Evolutionary conservation across 192 early-diverging fungal genomes (phyloP).

Genomic region (Umbelopsis vinacea): DNA sequence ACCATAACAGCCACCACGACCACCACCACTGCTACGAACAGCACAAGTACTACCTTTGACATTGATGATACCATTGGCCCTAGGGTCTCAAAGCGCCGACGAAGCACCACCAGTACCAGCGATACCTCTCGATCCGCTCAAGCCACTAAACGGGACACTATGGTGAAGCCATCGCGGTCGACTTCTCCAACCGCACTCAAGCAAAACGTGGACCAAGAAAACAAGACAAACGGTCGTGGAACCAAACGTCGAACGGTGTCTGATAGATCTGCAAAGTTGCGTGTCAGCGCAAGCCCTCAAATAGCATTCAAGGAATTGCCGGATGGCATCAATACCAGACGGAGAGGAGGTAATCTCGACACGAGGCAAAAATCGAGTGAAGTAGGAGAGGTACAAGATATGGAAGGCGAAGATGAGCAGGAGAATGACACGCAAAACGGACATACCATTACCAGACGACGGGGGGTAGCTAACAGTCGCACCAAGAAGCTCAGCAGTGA

Average conservation of each 20-base stretch:
- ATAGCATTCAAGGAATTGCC: slow-evolving; percentile 16
- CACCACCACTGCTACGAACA: background rate
- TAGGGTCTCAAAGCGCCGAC: slow-evolving; percentile 1
- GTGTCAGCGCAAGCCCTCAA: slow-evolving; percentile 6
- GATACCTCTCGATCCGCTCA: slow-evolving; percentile 3
- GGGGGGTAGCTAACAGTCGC: background rate
- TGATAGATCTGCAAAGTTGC: background rate
- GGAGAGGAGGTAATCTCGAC: slow-evolving; percentile 1
- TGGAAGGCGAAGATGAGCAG: background rate
- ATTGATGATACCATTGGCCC: background rate
- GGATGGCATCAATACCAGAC: slow-evolving; percentile 8
- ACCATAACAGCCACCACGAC: background rate
- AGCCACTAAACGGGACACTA: background rate
- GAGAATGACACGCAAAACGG: slow-evolving; percentile 8
- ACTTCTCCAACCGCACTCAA: slow-evolving; percentile 9
- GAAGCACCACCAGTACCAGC: slow-evolving; percentile 16
- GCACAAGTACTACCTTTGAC: background rate
- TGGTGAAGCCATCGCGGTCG: slow-evolving; percentile 5
- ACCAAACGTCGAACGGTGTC: slow-evolving; percentile 2
- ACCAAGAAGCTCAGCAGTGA: background rate
- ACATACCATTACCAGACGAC: background rate
- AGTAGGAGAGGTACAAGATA: background rate
- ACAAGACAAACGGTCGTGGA: background rate
- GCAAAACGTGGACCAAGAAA: slow-evolving; percentile 1
- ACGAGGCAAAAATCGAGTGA: slow-evolving; percentile 1